Evolutionary conservation across 2,329 filamentous ascomycete genomes (phyloP).

Genomic region (Aspergillus aculeatus): DNA sequence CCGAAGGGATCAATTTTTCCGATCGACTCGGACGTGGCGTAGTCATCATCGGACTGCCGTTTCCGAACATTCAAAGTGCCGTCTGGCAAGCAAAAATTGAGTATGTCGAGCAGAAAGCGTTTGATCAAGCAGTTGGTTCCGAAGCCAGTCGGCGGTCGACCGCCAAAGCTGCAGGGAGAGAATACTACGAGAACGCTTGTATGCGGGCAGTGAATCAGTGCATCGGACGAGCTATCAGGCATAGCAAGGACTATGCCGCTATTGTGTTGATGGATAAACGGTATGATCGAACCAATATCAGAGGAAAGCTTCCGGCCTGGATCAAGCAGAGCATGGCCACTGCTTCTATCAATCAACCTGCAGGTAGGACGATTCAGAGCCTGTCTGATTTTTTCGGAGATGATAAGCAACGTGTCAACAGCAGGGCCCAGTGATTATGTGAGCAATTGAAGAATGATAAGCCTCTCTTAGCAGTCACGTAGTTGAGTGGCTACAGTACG

Average conservation of each 20-base stretch:
- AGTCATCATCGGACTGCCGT: conserved; percentile 86
- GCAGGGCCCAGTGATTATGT: not conserved
- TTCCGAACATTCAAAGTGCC: conserved; percentile 82
- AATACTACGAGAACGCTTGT: conserved; percentile 91
- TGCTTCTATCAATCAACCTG: conserved; percentile 22
- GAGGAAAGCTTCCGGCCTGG: conserved; percentile 81
- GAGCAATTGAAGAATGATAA: no score
- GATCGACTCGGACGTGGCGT: conserved; percentile 86
- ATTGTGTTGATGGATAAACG: conserved; percentile 82
- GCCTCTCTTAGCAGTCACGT: no score
- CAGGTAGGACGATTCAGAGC: conserved; percentile 27
- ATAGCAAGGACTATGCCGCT: conserved; percentile 82
- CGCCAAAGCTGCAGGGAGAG: conserved; percentile 58
- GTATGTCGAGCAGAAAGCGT: conserved; percentile 69
- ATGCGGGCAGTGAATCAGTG: conserved; percentile 98
- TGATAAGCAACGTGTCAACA: not conserved
- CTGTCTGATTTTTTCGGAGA: conserved; percentile 35
- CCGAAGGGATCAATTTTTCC: conserved; percentile 97
- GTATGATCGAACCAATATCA: conserved; percentile 72
- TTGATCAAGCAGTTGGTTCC: conserved; percentile 27
- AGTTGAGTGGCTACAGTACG: no score
- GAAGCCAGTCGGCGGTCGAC: conserved; percentile 32
- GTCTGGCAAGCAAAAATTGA: conserved; percentile 92
- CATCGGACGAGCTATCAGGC: conserved; percentile 87
- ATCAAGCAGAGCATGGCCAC: conserved; percentile 67